Evolutionary conservation across 306 rosid genomes (phyloP).

Genomic region (Dryas octopetala): DNA sequence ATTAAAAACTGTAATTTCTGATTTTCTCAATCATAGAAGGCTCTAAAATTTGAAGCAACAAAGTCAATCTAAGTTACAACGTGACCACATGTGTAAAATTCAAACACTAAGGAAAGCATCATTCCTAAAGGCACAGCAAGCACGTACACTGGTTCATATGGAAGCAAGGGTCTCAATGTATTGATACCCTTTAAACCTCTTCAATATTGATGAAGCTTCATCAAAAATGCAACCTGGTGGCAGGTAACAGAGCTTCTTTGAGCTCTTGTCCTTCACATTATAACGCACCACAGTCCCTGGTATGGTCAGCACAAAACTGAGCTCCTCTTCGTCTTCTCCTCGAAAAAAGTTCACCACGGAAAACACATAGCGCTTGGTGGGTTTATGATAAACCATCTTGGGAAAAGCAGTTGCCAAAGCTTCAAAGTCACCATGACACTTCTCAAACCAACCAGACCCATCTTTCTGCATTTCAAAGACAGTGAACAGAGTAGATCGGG

Average conservation of each 20-base stretch:
- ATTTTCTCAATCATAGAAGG: too few species aligned
- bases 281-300: conserved; percentile 23
- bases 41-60: too few species aligned
- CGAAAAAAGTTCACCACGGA: conserved; percentile 1
- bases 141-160: conserved; percentile 6
- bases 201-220: background rate
- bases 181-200: conserved; percentile 18
- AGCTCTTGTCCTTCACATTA: conserved; percentile 12
- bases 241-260: background rate
- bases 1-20: too few species aligned
- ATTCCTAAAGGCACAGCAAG: too few species aligned
- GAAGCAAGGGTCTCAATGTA: conserved; percentile 25
- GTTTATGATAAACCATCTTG: background rate
- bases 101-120: too few species aligned
- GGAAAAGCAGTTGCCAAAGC: background rate
- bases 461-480: conserved; percentile 16
- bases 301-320: conserved; percentile 19
- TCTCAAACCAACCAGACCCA: conserved; percentile 10
- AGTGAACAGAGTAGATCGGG: background rate
- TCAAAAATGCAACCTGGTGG: background rate
- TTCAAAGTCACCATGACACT: background rate
- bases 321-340: conserved; percentile 18
- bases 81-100: too few species aligned
- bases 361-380: background rate
- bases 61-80: too few species aligned